Evolutionary conservation across 140 eudicot genomes (phyloP), one percentile per base, ranked within the genome.

Genomic region (Flaveria floridana): DNA sequence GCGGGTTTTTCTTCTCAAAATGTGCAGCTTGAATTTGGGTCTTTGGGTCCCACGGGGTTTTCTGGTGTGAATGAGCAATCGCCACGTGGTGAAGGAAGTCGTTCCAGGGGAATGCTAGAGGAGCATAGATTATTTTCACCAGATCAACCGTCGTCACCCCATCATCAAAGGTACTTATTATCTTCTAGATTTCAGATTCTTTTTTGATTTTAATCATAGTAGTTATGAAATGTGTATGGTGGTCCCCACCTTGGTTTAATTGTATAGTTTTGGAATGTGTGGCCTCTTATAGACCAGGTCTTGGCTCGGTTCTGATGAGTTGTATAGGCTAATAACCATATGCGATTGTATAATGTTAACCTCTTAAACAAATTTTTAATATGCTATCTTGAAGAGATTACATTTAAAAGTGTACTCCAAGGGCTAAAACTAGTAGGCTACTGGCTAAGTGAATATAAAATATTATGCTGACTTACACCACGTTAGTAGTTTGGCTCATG

Each of bases 81-180:
- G 8, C 85, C 87, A 39, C 77, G 70, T 15, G 75, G 78, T 70
- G 92, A 87, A 46, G 90, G 81, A 75, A 79, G 78, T 79, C 87
- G 80, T 50, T 28, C 44, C 0, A 78, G 87, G 72, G 85, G 86
- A 75, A 63, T 84, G 26, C 81, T 76, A 48, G 89, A 87, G 79
- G 97, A 89, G 44, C 92, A 81, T 70, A 83, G 90, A 82, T 65
- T 75, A 47, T 82, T 80, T 66, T 84, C 96, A 41, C 91, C 96
- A 6, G 96, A 87, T 76, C 94, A 82, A 39, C 95, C 95, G 55
- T 84, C 95, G 18, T 92, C 97, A 2, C 92, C 97, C 20, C 90
- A 76, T 78, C 86, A 83, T 78, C 89, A 72, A 69, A 86, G 97
- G 95, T 91, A 80, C 64, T 25, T 58, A 20, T 11, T 6, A 58